phyloP scores from a whole-genome alignment of 345 rosid species.

The Aquilaria malaccensis region DNA sequence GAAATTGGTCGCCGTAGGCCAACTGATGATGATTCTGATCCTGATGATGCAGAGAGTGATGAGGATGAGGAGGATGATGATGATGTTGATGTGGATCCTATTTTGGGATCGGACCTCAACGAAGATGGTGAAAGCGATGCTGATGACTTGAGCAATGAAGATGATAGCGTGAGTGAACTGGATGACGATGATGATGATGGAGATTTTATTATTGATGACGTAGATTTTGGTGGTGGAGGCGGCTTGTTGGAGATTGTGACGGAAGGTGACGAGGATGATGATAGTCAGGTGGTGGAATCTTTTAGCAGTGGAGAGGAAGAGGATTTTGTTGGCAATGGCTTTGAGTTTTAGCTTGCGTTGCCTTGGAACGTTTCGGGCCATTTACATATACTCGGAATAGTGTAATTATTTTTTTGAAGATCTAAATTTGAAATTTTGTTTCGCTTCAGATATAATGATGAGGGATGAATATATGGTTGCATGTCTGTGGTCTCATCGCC shows the following conservation, averaged over 20 bases:
- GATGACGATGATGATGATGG: conserved; percentile 54
- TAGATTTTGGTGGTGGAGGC: conserved; percentile 50
- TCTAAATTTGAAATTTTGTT: no score
- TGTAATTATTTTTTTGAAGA: no score
- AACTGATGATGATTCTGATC: conserved; percentile 95
- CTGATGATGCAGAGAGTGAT: conserved; percentile 89
- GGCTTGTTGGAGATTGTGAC: conserved; percentile 51
- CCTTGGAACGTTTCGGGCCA: no score
- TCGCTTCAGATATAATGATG: no score
- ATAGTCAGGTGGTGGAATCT: conserved; percentile 58
- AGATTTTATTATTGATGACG: conserved; percentile 48
- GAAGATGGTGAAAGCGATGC: conserved; percentile 79
- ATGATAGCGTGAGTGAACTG: conserved; percentile 51
- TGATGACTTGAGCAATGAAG: conserved; percentile 60
- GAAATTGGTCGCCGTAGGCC: conserved; percentile 93
- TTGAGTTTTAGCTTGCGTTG: conserved; percentile 25
- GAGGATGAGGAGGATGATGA: conserved; percentile 94
- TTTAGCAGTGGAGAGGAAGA: conserved; percentile 81
- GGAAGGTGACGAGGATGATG: conserved; percentile 67
- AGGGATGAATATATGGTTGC: no score
- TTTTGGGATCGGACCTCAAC: conserved; percentile 50
- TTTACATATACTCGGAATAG: no score
- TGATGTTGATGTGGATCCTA: conserved; percentile 57
- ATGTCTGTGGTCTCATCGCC: no score
- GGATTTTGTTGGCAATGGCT: conserved; percentile 35